Evolutionary conservation across 2,329 filamentous ascomycete species (phyloP).

Genomic region (Curvularia verruculosa): DNA sequence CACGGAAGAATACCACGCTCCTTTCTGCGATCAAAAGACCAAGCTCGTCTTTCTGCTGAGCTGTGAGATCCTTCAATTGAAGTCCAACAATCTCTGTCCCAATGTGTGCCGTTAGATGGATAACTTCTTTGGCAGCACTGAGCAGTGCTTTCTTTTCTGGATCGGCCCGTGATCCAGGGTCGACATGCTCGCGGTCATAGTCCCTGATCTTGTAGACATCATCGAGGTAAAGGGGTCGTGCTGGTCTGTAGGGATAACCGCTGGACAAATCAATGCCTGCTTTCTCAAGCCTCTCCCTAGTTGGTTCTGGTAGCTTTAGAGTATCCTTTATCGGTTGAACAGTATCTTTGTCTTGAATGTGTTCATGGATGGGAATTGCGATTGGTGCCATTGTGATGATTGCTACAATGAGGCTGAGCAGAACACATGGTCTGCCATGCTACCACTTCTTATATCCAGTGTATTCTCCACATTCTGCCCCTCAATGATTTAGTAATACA

Average conservation of each 20-base stretch:
- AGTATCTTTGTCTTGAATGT: conserved; percentile 64
- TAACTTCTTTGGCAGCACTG: conserved; percentile 52
- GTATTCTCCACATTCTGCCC: conserved; percentile 11
- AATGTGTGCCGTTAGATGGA: conserved; percentile 46
- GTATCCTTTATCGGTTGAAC: conserved; percentile 68
- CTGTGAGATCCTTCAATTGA: conserved; percentile 56
- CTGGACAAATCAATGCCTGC: conserved; percentile 71
- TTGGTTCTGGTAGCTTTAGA: conserved; percentile 64
- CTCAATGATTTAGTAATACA: conserved; percentile 22
- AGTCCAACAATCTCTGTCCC: conserved; percentile 49
- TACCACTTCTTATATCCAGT: conserved; percentile 24
- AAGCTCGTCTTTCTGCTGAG: conserved; percentile 58
- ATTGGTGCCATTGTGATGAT: conserved; percentile 60
- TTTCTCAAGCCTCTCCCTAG: conserved; percentile 66
- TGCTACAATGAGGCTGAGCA: conserved; percentile 3
- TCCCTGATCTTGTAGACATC: conserved; percentile 71
- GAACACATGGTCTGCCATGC: neutral
- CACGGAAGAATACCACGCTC: conserved; percentile 59
- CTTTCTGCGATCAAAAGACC: conserved; percentile 50
- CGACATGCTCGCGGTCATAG: conserved; percentile 44
- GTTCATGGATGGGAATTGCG: conserved; percentile 57
- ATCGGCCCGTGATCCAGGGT: conserved; percentile 58
- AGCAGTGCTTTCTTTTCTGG: conserved; percentile 51
- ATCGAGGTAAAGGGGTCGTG: conserved; percentile 70
- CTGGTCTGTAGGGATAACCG: conserved; percentile 74